Percentiles rank a stretch among this genome's conserved stretches.
phyloP scores from a whole-genome alignment of 2,329 filamentous ascomycete species.

The Elsinoe necatrix region DNA sequence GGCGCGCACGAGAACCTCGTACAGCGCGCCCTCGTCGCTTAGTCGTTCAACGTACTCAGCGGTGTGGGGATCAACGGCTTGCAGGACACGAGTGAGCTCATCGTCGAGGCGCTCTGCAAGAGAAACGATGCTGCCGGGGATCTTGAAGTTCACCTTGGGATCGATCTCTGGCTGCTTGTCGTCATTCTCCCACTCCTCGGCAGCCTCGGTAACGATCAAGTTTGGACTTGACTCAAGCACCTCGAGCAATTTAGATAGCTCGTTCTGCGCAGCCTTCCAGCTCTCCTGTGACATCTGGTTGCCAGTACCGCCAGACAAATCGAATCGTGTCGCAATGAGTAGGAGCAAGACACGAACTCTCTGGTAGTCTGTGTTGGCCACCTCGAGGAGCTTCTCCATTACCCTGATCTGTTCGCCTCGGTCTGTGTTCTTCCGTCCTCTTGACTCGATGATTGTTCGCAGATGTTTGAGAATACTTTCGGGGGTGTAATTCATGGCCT shows the following conservation, averaged over 20 bases:
- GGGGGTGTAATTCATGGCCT: conserved; percentile 82
- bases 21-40: conserved; percentile 80
- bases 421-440: conserved; percentile 99
- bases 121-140: conserved; percentile 89
- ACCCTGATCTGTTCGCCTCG: conserved; percentile 87
- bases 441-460: conserved; percentile 82
- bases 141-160: conserved; percentile 71
- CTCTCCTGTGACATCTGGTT: conserved; percentile 89
- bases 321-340: conserved; percentile 87
- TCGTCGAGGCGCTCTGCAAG: conserved; percentile 93
- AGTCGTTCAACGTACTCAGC: conserved; percentile 96
- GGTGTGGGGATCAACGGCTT: conserved; percentile 95
- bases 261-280: conserved; percentile 90
- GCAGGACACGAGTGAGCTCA: conserved; percentile 92
- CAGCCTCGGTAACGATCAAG: conserved; percentile 79
- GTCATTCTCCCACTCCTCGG: conserved; percentile 98
- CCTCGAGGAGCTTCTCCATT: conserved; percentile 92
- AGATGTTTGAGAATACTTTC: conserved; percentile 98
- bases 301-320: conserved; percentile 70
- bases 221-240: conserved; percentile 72
- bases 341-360: conserved; percentile 85
- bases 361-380: conserved; percentile 86
- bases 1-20: conserved; percentile 83
- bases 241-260: conserved; percentile 67
- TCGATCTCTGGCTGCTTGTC: conserved; percentile 77